phyloP scores from a whole-genome alignment of 257 asterid genomes.

The Ajuga chamaepitys region DNA sequence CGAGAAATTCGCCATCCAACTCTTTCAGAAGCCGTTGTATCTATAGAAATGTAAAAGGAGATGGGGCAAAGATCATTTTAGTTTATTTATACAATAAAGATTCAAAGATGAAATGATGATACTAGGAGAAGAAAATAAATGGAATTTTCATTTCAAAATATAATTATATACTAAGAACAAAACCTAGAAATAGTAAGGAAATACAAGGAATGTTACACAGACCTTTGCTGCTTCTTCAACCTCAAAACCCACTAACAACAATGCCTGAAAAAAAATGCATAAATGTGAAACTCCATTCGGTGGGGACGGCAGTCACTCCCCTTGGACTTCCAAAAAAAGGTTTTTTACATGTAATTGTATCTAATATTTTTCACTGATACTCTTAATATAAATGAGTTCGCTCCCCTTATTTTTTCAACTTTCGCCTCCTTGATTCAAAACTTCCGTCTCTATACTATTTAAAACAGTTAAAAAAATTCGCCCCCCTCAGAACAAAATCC shows the following conservation, averaged over 20 bases:
- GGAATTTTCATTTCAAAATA: not conserved
- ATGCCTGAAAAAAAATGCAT: slow-evolving; percentile 50
- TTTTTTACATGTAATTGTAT: no score
- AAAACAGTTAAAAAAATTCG: no score
- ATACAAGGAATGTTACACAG: not conserved
- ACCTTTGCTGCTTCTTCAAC: slow-evolving; percentile 77
- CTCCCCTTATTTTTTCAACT: no score
- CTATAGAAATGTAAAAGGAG: slow-evolving; percentile 34
- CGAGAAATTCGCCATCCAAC: slow-evolving; percentile 83
- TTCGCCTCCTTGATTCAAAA: no score
- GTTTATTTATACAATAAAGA: not conserved
- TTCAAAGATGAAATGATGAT: not conserved
- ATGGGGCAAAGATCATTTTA: not conserved
- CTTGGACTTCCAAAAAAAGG: no score
- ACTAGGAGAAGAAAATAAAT: not conserved
- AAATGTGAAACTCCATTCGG: not conserved
- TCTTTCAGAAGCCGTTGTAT: slow-evolving; percentile 68
- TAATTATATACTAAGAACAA: not conserved
- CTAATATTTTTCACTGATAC: no score
- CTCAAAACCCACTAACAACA: slow-evolving; percentile 70
- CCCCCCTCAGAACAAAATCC: no score
- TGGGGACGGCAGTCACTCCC: no score
- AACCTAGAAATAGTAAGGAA: not conserved
- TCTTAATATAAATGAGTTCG: no score
- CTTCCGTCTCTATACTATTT: no score